phyloP scores from a whole-genome alignment of 2,329 filamentous ascomycete genomes.

The Cylindrodendrum hubeiense region DNA sequence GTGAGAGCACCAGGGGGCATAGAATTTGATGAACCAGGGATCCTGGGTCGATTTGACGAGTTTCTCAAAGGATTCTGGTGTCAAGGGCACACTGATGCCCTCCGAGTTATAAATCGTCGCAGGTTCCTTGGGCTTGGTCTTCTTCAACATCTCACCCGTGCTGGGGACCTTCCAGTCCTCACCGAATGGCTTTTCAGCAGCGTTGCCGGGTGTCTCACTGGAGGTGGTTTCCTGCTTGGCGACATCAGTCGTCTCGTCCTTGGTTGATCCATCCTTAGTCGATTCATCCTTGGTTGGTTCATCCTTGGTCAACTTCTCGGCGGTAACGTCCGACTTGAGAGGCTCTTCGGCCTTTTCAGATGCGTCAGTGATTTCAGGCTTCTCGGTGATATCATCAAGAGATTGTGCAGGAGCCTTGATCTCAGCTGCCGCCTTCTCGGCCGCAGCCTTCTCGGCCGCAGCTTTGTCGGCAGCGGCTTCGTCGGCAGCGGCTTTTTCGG shows the following conservation, averaged over 20 bases:
- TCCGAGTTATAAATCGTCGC: slow-evolving; percentile 75
- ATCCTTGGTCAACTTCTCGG: slow-evolving; percentile 36
- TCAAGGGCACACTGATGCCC: slow-evolving; percentile 81
- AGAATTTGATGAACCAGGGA: slow-evolving; percentile 99
- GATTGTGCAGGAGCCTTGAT: slow-evolving; percentile 26
- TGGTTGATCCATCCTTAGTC: no score
- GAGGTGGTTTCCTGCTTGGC: slow-evolving; percentile 39
- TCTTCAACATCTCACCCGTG: slow-evolving; percentile 46
- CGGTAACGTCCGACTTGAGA: slow-evolving; percentile 42
- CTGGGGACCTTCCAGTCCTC: slow-evolving; percentile 47
- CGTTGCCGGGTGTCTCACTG: slow-evolving; percentile 2
- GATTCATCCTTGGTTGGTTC: slow-evolving; percentile 31
- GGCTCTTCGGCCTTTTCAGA: slow-evolving; percentile 41
- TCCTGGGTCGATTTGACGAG: slow-evolving; percentile 89
- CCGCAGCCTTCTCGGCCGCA: slow-evolving; percentile 17
- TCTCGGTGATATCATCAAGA: slow-evolving; percentile 42
- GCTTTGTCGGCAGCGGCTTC: slow-evolving; percentile 31
- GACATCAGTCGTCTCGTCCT: slow-evolving; percentile 33
- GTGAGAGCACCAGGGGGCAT: slow-evolving; percentile 96
- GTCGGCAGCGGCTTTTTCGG: slow-evolving; percentile 34
- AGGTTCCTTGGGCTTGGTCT: slow-evolving; percentile 61
- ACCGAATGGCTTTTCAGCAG: slow-evolving; percentile 43
- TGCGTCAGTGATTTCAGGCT: slow-evolving; percentile 46
- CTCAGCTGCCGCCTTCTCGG: slow-evolving; percentile 30
- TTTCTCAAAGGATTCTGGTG: slow-evolving; percentile 86